These are phyloP conservation scores for Neofusicoccum laricinum DNA, from an alignment of 2,329 filamentous ascomycete species.

Conservation along the genomic window DNA sequence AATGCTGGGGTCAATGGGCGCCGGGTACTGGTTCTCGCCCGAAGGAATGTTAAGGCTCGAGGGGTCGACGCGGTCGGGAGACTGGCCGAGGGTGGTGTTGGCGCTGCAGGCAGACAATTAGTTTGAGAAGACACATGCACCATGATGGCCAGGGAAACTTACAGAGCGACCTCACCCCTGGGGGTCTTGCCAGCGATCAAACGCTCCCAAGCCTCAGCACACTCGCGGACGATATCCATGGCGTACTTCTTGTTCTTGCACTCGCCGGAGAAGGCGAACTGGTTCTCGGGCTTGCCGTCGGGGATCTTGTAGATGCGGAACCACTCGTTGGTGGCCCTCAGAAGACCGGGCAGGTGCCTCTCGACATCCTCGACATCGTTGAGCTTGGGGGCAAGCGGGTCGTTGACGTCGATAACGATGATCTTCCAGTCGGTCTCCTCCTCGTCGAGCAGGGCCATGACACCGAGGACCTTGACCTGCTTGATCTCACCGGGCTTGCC, in stretches of 20 bases:
- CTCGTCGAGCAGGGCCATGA: constrained; percentile 99
- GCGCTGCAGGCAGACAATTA: constrained; percentile 53
- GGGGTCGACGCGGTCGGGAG: constrained; percentile 66
- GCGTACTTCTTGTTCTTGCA: constrained; percentile 99
- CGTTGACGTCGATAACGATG: constrained; percentile 98
- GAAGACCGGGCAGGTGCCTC: constrained; percentile 92
- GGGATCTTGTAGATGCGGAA: constrained; percentile 99
- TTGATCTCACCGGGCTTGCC: constrained; percentile 95
- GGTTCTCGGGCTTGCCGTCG: constrained; percentile 99
- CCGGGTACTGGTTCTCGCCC: constrained; percentile 76
- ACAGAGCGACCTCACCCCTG: constrained; percentile 77
- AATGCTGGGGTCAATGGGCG: constrained; percentile 90
- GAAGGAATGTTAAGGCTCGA: constrained; percentile 72
- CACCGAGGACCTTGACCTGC: constrained; percentile 99
- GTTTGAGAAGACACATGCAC: constrained; percentile 28
- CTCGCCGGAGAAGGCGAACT: constrained; percentile 99
- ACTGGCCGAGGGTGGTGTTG: constrained; percentile 76
- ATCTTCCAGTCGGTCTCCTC: constrained; percentile 99
- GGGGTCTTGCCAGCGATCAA: constrained; percentile 87
- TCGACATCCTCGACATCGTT: constrained; percentile 99
- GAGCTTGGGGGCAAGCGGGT: constrained; percentile 92
- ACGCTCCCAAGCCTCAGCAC: constrained; percentile 94
- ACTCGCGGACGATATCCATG: constrained; percentile 92
- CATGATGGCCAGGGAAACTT: constrained; percentile 44
- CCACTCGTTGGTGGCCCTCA: constrained; percentile 99